These are phyloP conservation scores for Jasminum sambac DNA, from an alignment of 257 asterid species.

Conservation along the genomic window DNA sequence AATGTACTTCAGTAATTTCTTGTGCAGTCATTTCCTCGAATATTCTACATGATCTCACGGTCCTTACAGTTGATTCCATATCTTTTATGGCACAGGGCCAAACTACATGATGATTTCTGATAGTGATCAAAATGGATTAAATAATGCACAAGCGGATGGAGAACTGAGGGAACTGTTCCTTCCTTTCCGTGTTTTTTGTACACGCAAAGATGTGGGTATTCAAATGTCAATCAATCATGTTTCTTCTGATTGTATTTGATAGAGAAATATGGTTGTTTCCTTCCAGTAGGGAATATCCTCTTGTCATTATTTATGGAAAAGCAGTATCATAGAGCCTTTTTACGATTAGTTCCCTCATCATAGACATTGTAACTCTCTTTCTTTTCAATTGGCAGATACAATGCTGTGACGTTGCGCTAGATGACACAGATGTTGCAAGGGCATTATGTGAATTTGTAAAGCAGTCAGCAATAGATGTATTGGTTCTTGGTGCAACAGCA, in stretches of 20 bases:
- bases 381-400: conserved; percentile 45
- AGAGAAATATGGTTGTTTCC: background rate
- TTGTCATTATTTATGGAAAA: background rate
- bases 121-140: conserved; percentile 30
- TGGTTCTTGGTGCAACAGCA: conserved; percentile 77
- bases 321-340: background rate
- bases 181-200: conserved; percentile 76
- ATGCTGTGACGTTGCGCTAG: conserved; percentile 72
- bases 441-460: conserved; percentile 66
- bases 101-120: conserved; percentile 30
- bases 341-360: background rate
- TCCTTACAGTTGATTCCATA: background rate
- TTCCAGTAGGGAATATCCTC: background rate
- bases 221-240: conserved; percentile 11
- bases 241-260: background rate
- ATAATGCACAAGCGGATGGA: conserved; percentile 34
- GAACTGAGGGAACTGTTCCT: conserved; percentile 62
- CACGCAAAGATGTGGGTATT: conserved; percentile 64
- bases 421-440: conserved; percentile 64
- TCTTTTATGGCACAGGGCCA: conserved; percentile 43
- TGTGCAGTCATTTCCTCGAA: background rate
- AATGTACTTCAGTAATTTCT: background rate
- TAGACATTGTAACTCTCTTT: background rate
- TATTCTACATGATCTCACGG: background rate
- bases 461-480: conserved; percentile 62